phyloP scores from a whole-genome alignment of 1,284 basidiomycete species.

The Cryptococcus depauperatus region DNA sequence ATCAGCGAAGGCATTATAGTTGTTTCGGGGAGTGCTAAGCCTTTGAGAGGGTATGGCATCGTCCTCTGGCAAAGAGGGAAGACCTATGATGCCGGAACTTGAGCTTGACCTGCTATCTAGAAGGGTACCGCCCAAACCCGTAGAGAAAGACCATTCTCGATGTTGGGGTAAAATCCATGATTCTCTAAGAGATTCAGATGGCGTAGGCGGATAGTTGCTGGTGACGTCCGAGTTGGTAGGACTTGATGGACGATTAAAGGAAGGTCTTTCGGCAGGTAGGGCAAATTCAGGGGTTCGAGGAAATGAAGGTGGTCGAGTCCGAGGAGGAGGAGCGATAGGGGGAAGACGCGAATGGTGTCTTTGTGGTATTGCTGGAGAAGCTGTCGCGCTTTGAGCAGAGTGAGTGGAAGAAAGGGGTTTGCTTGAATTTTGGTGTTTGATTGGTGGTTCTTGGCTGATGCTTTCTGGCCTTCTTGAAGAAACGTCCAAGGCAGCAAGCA shows the following conservation, averaged over 20 bases:
- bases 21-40: neutral
- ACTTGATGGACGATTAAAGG: constrained; percentile 12
- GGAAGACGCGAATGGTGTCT: neutral
- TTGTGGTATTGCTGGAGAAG: neutral
- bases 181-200: constrained; percentile 23
- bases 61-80: constrained; percentile 9
- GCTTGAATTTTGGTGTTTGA: neutral
- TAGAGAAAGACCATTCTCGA: constrained; percentile 5
- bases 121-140: neutral
- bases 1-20: constrained; percentile 6
- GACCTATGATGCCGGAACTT: constrained; percentile 3
- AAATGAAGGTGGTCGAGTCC: neutral
- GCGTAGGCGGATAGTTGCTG: constrained; percentile 25
- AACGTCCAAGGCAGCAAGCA: constrained; percentile 15
- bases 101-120: constrained; percentile 15
- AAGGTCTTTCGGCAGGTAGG: neutral
- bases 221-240: constrained; percentile 32
- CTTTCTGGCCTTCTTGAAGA: neutral
- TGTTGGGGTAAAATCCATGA: constrained; percentile 11
- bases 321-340: constrained; percentile 1
- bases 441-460: neutral
- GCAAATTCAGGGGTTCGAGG: constrained; percentile 13
- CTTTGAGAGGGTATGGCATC: neutral
- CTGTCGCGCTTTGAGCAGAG: neutral
- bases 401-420: neutral